Evolutionary conservation across 169 alveolate species (phyloP).

Genomic region (Blepharisma undulans): DNA sequence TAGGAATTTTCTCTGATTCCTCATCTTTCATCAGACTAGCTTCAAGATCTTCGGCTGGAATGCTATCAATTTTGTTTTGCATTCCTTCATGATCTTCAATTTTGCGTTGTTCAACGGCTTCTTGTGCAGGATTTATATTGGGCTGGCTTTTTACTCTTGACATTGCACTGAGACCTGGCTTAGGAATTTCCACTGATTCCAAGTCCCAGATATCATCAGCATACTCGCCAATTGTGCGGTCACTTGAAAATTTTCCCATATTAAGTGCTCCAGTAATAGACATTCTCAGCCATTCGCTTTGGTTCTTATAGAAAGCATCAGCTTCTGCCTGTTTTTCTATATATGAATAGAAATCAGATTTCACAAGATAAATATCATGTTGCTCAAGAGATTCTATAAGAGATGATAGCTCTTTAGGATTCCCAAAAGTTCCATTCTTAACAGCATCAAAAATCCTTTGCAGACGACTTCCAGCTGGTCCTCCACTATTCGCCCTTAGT

Average conservation of each 20-base stretch:
- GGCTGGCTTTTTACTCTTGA: constrained; percentile 40
- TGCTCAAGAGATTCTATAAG: constrained; percentile 71
- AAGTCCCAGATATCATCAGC: constrained; percentile 87
- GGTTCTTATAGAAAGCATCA: constrained; percentile 85
- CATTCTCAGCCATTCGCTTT: constrained; percentile 82
- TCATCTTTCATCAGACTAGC: neutral
- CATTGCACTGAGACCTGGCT: constrained; percentile 12
- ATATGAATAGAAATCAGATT: constrained; percentile 88
- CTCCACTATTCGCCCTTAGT: constrained; percentile 54
- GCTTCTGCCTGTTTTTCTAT: constrained; percentile 87
- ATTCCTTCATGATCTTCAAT: neutral
- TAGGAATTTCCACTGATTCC: constrained; percentile 1
- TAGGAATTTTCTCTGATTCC: neutral
- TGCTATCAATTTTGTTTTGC: neutral
- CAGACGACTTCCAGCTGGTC: constrained; percentile 73
- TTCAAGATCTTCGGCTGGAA: neutral
- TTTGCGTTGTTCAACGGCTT: neutral
- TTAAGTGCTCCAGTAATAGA: constrained; percentile 84
- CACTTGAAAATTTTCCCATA: constrained; percentile 91
- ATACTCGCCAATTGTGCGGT: constrained; percentile 89
- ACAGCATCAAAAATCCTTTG: constrained; percentile 88
- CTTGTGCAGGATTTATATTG: constrained; percentile 11
- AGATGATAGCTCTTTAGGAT: constrained; percentile 48
- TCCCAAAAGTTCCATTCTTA: constrained; percentile 81
- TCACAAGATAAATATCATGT: constrained; percentile 84